Conservation (phyloP, 108 stramenopile species). For the Licmophora abbreviata region DNA sequence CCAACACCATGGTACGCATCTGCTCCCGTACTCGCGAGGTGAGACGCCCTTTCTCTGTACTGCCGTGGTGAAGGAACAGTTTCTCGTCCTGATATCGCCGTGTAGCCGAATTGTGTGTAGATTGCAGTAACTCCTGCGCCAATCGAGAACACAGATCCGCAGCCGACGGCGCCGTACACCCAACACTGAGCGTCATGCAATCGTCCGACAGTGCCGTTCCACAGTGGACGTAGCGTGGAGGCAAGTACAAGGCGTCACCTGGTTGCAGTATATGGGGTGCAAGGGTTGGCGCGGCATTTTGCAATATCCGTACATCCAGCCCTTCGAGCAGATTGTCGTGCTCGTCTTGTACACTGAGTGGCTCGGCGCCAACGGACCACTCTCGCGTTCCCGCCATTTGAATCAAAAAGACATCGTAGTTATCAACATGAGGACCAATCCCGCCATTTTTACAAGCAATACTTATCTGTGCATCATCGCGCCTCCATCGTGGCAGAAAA, state of each 20-base stretch:
- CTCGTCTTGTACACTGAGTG: slow-evolving; percentile 45
- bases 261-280: slow-evolving; percentile 35
- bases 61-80: slow-evolving; percentile 7
- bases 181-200: slow-evolving; percentile 79
- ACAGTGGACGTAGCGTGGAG: slow-evolving; percentile 84
- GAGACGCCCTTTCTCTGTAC: slow-evolving; percentile 4
- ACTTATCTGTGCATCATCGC: slow-evolving; percentile 88
- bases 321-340: slow-evolving; percentile 38
- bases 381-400: slow-evolving; percentile 66
- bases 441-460: slow-evolving; percentile 59
- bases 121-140: slow-evolving; percentile 38
- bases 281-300: slow-evolving; percentile 3
- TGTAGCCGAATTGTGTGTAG: slow-evolving; percentile 21
- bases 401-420: slow-evolving; percentile 93
- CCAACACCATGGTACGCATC: slow-evolving; percentile 46
- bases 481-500: slow-evolving; percentile 64
- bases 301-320: slow-evolving; percentile 70
- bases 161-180: slow-evolving; percentile 79
- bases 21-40: slow-evolving; percentile 31
- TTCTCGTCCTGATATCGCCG: slow-evolving; percentile 41
- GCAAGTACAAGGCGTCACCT: slow-evolving; percentile 89
- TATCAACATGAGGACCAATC: slow-evolving; percentile 92
- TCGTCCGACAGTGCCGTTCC: slow-evolving; percentile 65
- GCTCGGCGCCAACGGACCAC: slow-evolving; percentile 60
- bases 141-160: slow-evolving; percentile 57